Percentiles rank a stretch among this genome's conserved stretches.
These are phyloP conservation scores for Alliaria petiolata DNA, from an alignment of 345 rosid species.

Conservation along the genomic window DNA sequence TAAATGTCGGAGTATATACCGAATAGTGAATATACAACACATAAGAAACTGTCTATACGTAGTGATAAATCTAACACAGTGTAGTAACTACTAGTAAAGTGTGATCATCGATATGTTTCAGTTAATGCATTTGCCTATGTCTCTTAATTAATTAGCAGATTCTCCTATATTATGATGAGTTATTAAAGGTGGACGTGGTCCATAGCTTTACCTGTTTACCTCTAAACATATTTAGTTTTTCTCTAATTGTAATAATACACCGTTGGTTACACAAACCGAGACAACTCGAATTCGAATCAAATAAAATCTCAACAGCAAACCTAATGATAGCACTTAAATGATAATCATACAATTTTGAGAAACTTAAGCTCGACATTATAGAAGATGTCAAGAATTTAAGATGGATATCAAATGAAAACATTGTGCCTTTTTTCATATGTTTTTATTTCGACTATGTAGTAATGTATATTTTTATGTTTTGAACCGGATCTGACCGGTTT, in stretches of 20 bases:
- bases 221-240: background rate
- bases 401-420: no score
- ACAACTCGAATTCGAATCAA: conserved; percentile 20
- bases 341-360: background rate
- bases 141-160: no score
- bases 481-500: no score
- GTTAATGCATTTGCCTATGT: background rate
- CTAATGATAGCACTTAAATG: background rate
- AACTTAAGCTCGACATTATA: background rate
- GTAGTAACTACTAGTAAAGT: no score
- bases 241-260: background rate
- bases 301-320: conserved; percentile 8
- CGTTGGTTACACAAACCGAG: conserved; percentile 6
- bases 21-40: no score
- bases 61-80: no score
- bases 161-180: background rate
- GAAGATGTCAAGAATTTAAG: no score
- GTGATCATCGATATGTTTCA: background rate
- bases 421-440: no score
- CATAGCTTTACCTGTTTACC: conserved; percentile 8
- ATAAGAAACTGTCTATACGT: background rate
- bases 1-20: background rate
- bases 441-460: no score
- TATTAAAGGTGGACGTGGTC: conserved; percentile 15
- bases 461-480: no score